Evolutionary conservation across 805 yeast species (phyloP).

Genomic region (Pichia cephalocereana): DNA sequence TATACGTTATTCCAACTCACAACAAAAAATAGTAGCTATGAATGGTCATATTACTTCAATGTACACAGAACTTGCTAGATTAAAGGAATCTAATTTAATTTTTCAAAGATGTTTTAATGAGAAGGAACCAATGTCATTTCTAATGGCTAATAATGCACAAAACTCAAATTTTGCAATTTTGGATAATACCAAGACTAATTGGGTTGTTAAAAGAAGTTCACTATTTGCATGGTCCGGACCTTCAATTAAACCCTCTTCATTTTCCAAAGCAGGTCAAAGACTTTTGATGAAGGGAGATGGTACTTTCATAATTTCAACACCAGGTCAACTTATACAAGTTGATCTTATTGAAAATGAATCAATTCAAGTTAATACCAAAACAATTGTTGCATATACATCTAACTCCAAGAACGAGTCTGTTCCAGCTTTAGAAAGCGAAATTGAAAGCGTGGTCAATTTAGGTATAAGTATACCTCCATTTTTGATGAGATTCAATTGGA

Average conservation of each 20-base stretch:
- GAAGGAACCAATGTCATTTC: slow-evolving; percentile 23
- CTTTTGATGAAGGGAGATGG: slow-evolving; percentile 29
- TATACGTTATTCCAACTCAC: slow-evolving; percentile 27
- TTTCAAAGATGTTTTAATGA: slow-evolving; percentile 29
- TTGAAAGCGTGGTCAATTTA: slow-evolving; percentile 17
- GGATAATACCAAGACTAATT: slow-evolving; percentile 14
- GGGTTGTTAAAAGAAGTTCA: slow-evolving; percentile 31
- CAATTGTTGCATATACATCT: slow-evolving; percentile 30
- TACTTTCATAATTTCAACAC: slow-evolving; percentile 29
- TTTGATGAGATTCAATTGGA: neutral
- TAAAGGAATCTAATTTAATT: slow-evolving; percentile 12
- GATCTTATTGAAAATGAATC: slow-evolving; percentile 29
- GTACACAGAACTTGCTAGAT: slow-evolving; percentile 19
- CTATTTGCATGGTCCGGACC: slow-evolving; percentile 41
- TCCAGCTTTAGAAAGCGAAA: slow-evolving; percentile 7
- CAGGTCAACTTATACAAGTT: slow-evolving; percentile 31
- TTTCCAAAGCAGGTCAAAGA: slow-evolving; percentile 3
- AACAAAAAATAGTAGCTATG: slow-evolving; percentile 34
- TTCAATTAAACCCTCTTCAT: slow-evolving; percentile 1
- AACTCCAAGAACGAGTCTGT: neutral
- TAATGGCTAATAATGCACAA: slow-evolving; percentile 29
- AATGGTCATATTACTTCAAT: slow-evolving; percentile 32
- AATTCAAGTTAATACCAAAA: slow-evolving; percentile 30
- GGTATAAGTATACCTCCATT: slow-evolving; percentile 17
- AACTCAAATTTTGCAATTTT: slow-evolving; percentile 28